These are phyloP conservation scores for Cyberlindnera americana DNA, from an alignment of 805 yeast genomes.

Conservation along the genomic window DNA sequence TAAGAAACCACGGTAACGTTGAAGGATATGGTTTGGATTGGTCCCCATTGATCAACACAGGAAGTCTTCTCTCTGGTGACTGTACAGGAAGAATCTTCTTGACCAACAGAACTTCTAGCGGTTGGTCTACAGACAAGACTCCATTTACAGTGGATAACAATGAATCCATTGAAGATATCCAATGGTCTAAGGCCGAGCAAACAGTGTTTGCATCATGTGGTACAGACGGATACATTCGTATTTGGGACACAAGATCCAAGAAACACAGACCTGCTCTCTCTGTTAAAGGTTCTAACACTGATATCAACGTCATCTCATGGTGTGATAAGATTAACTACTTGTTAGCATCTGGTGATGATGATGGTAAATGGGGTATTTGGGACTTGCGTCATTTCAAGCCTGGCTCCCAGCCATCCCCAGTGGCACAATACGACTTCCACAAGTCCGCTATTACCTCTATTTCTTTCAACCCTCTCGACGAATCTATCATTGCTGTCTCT, in stretches of 20 bases:
- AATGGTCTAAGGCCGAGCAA: constrained; percentile 89
- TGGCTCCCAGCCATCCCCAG: constrained; percentile 58
- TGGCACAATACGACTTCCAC: constrained; percentile 94
- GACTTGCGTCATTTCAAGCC: constrained; percentile 83
- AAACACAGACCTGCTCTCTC: constrained; percentile 88
- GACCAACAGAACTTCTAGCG: constrained; percentile 70
- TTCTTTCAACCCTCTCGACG: constrained; percentile 92
- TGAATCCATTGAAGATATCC: constrained; percentile 90
- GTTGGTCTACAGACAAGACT: constrained; percentile 82
- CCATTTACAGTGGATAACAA: constrained; percentile 63
- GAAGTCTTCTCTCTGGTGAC: constrained; percentile 86
- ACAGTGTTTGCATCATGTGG: constrained; percentile 97
- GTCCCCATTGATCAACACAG: constrained; percentile 82
- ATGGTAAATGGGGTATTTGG: constrained; percentile 98
- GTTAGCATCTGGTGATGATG: constrained; percentile 95
- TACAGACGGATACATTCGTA: constrained; percentile 83
- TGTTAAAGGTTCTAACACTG: constrained; percentile 73
- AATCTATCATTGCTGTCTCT: constrained; percentile 91
- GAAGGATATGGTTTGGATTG: constrained; percentile 98
- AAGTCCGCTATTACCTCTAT: constrained; percentile 90
- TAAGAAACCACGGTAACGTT: constrained; percentile 84
- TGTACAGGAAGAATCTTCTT: constrained; percentile 76
- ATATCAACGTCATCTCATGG: constrained; percentile 96
- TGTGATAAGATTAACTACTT: constrained; percentile 80
- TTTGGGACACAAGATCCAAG: constrained; percentile 96